phyloP scores from a whole-genome alignment of 192 early-diverging fungal species.

The Backusella psychrophila region DNA sequence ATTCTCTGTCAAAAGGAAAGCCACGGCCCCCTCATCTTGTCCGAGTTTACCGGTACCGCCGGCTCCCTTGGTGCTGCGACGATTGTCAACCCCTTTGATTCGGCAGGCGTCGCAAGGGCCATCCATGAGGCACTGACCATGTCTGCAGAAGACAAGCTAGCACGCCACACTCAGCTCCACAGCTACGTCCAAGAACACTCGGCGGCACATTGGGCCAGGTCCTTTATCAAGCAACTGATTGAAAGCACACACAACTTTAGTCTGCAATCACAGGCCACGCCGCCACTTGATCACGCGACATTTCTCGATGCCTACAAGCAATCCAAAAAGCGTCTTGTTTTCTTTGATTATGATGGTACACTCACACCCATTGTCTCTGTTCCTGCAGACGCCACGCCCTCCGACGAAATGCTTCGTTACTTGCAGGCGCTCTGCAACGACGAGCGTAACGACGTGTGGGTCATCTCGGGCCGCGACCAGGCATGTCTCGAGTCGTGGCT shows the following conservation, averaged over 20 bases:
- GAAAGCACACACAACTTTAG: conserved; percentile 41
- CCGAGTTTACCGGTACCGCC: conserved; percentile 96
- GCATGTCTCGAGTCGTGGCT: conserved; percentile 85
- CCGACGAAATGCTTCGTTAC: conserved; percentile 80
- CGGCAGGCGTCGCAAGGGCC: conserved; percentile 74
- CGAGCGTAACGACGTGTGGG: conserved; percentile 80
- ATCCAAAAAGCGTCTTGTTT: conserved; percentile 77
- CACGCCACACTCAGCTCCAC: conserved; percentile 62
- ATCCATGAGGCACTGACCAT: conserved; percentile 72
- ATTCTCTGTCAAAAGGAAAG: conserved; percentile 88
- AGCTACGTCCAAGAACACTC: conserved; percentile 80
- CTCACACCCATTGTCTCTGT: conserved; percentile 89
- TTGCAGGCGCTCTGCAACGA: conserved; percentile 67
- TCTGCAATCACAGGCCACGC: conserved; percentile 44
- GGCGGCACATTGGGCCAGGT: conserved; percentile 83
- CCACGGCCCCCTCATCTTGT: conserved; percentile 85
- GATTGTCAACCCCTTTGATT: conserved; percentile 90
- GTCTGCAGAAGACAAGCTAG: conserved; percentile 58
- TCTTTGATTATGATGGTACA: conserved; percentile 98
- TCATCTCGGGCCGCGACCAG: conserved; percentile 94
- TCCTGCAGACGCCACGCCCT: conserved; percentile 83
- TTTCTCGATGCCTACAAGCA: conserved; percentile 50
- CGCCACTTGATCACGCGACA: conserved; percentile 36
- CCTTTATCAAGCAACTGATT: conserved; percentile 76
- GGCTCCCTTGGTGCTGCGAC: conserved; percentile 77